phyloP scores from a whole-genome alignment of 2,329 filamentous ascomycete species.

The Incumbomyces lentus region DNA sequence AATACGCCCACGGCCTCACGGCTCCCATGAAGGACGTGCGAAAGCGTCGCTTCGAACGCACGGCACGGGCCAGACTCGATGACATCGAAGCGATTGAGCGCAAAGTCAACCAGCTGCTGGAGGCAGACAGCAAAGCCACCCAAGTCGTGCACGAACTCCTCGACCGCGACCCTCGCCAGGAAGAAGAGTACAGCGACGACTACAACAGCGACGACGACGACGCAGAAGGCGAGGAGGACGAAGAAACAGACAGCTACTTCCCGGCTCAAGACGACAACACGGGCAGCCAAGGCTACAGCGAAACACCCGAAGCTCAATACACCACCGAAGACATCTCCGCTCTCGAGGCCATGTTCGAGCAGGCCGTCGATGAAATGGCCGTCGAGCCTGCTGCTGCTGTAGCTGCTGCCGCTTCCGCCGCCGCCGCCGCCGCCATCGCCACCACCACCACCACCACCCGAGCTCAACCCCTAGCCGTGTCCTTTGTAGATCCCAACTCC shows the following conservation, averaged over 20 bases:
- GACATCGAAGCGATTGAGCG: conserved; percentile 78
- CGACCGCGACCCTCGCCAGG: conserved; percentile 38
- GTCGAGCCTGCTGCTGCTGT: conserved; percentile 31
- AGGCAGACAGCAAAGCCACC: conserved; percentile 53
- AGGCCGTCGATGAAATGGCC: conserved; percentile 23
- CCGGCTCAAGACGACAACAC: conserved; percentile 25
- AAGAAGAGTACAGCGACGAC: conserved; percentile 32
- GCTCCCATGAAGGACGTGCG: conserved; percentile 79
- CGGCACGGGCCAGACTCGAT: conserved; percentile 69
- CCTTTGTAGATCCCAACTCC: conserved; percentile 11
- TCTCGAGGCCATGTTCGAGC: conserved; percentile 23
- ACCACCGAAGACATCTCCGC: conserved; percentile 26
- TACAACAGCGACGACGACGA: conserved; percentile 39
- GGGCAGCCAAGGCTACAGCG: conserved; percentile 12
- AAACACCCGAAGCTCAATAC: conserved; percentile 25
- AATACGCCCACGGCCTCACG: conserved; percentile 77
- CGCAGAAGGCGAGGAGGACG: conserved; percentile 41
- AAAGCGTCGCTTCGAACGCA: conserved; percentile 59
- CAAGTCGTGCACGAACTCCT: conserved; percentile 56
- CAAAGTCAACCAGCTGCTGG: conserved; percentile 63
- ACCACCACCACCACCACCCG: conserved; percentile 14
- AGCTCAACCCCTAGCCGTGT: conserved; percentile 19
- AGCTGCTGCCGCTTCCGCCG: conserved; percentile 3
- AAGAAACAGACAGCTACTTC: conserved; percentile 34
- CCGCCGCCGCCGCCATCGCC: conserved; percentile 19